A percentile compares a stretch with the other conserved stretches of the same genome.
phyloP scores from a whole-genome alignment of 2,329 filamentous ascomycete species.

The Rhinocladiella mackenziei region DNA sequence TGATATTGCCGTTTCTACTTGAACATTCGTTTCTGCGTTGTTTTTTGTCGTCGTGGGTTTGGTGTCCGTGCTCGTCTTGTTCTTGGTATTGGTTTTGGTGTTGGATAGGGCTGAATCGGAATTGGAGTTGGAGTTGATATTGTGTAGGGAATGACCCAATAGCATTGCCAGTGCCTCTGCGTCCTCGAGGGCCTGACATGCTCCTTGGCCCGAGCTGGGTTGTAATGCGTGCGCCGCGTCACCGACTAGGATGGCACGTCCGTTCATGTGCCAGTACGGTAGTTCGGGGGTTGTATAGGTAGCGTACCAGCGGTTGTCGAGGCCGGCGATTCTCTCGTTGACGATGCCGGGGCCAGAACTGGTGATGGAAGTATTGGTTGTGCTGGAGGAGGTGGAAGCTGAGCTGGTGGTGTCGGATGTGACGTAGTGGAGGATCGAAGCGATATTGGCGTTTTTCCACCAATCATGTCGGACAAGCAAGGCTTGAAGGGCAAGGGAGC shows the following conservation, averaged over 20 bases:
- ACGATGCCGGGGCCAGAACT: too few relatives aligned
- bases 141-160: slow-evolving; percentile 34
- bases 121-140: too few relatives aligned
- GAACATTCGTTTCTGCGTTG: too few relatives aligned
- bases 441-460: slow-evolving; percentile 48
- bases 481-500: slow-evolving; percentile 4
- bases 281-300: slow-evolving; percentile 48
- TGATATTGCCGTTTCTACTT: too few relatives aligned
- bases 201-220: slow-evolving; percentile 53
- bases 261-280: slow-evolving; percentile 43
- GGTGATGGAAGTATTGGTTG: not conserved
- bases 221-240: slow-evolving; percentile 57
- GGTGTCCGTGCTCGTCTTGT: too few relatives aligned
- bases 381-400: not conserved
- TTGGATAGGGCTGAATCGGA: too few relatives aligned
- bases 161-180: slow-evolving; percentile 46
- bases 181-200: slow-evolving; percentile 55
- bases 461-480: slow-evolving; percentile 40
- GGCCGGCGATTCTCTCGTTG: not conserved
- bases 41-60: too few relatives aligned
- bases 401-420: slow-evolving; percentile 30
- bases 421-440: slow-evolving; percentile 39
- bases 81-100: too few relatives aligned
- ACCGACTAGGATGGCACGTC: slow-evolving; percentile 51
- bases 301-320: slow-evolving; percentile 43